Evolutionary conservation across 1,284 basidiomycete genomes (phyloP).

Genomic region (Pascua guehoae): DNA sequence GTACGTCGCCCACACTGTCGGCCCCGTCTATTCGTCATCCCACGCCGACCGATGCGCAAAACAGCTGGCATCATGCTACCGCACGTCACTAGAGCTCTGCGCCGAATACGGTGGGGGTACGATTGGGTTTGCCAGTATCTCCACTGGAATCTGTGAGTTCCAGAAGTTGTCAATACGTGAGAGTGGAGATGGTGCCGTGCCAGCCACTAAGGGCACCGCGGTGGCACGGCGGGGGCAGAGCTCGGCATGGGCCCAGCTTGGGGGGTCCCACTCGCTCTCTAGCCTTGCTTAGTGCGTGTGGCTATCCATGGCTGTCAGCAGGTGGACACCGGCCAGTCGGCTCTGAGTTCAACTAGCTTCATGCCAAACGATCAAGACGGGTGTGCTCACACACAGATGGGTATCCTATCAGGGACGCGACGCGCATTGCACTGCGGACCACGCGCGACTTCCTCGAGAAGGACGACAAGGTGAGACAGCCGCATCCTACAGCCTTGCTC

Average conservation of each 20-base stretch:
- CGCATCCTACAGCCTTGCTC: too few relatives aligned
- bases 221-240: too few relatives aligned
- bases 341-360: too few relatives aligned
- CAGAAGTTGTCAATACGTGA: too few relatives aligned
- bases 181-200: too few relatives aligned
- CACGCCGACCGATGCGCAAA: slow-evolving; percentile 54
- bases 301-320: too few relatives aligned
- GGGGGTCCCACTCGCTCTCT: too few relatives aligned
- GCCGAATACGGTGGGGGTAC: slow-evolving; percentile 60
- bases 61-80: slow-evolving; percentile 70
- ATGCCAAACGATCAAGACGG: too few relatives aligned
- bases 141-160: slow-evolving; percentile 43
- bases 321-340: too few relatives aligned
- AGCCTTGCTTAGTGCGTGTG: too few relatives aligned
- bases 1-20: slow-evolving; percentile 85
- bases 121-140: slow-evolving; percentile 56
- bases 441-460: slow-evolving; percentile 34
- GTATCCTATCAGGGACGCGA: slow-evolving; percentile 46
- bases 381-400: slow-evolving; percentile 30
- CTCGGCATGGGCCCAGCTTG: background rate
- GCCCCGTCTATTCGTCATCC: slow-evolving; percentile 65
- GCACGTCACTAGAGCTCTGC: slow-evolving; percentile 62
- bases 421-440: slow-evolving; percentile 39
- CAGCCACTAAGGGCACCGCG: too few relatives aligned
- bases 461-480: slow-evolving; percentile 26